phyloP scores from a whole-genome alignment of 768 basidiomycete species.

The Suillus subaureus region DNA sequence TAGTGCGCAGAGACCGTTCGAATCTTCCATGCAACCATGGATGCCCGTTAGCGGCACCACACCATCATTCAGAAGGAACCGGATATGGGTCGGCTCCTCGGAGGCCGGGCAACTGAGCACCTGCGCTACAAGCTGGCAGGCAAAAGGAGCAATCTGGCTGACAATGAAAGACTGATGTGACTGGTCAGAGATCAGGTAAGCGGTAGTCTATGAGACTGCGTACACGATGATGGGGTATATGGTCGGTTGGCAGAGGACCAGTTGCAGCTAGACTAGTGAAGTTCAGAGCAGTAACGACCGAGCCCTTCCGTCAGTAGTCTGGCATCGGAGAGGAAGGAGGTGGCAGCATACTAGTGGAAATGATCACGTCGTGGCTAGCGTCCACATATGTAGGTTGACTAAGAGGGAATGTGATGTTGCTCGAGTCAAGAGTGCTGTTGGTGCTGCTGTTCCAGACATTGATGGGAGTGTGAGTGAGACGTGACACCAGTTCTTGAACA shows the following conservation, averaged over 20 bases:
- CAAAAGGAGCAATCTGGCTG: slow-evolving; percentile 48
- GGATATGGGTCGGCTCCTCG: slow-evolving; percentile 34
- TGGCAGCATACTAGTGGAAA: slow-evolving; percentile 36
- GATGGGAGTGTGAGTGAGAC: slow-evolving; percentile 41
- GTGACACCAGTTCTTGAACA: slow-evolving; percentile 46
- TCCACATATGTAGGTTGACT: slow-evolving; percentile 46
- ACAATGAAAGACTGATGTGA: slow-evolving; percentile 37
- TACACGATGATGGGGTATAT: slow-evolving; percentile 37
- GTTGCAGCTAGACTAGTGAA: slow-evolving; percentile 41
- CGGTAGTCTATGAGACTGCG: background rate
- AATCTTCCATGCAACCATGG: slow-evolving; percentile 40
- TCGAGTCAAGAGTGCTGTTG: slow-evolving; percentile 49
- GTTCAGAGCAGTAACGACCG: slow-evolving; percentile 48
- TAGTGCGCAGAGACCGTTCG: slow-evolving; percentile 45
- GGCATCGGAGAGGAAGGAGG: too few species aligned
- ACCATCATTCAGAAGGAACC: slow-evolving; percentile 52
- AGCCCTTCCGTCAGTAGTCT: background rate
- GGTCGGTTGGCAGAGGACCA: slow-evolving; percentile 43
- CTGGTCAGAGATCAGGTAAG: background rate
- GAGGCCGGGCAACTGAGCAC: slow-evolving; percentile 41
- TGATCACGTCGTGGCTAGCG: slow-evolving; percentile 47
- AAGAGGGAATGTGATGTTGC: slow-evolving; percentile 36
- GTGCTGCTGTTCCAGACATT: slow-evolving; percentile 45
- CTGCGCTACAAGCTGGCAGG: slow-evolving; percentile 49
- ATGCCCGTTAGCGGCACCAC: slow-evolving; percentile 48